phyloP scores from a whole-genome alignment of 106 monocot genomes.

The Ottelia alismoides region DNA sequence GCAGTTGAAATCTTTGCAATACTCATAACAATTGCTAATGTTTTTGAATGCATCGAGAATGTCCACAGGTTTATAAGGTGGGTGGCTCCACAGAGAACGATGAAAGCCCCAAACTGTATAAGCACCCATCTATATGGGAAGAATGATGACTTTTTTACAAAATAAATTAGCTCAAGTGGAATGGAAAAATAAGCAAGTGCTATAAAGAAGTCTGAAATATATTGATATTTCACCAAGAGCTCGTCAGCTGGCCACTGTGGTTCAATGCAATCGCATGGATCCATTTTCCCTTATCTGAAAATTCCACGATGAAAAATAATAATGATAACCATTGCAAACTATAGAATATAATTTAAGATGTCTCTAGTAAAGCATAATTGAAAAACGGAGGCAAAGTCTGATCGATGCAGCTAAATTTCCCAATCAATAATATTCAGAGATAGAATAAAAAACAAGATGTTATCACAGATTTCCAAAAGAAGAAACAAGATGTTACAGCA shows the following conservation, averaged over 20 bases:
- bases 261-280: conserved; percentile 75
- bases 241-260: conserved; percentile 65
- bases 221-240: conserved; percentile 79
- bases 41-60: conserved; percentile 51
- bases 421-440: too few relatives aligned
- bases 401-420: too few relatives aligned
- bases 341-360: too few relatives aligned
- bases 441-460: too few relatives aligned
- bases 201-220: conserved; percentile 93
- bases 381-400: too few relatives aligned
- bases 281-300: too few relatives aligned
- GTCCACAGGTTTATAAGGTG: conserved; percentile 95
- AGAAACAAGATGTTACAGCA: too few relatives aligned
- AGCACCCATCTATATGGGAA: conserved; percentile 92
- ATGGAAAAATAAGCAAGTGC: conserved; percentile 92
- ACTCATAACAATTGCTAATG: conserved; percentile 60
- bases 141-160: conserved; percentile 80
- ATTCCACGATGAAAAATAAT: too few relatives aligned
- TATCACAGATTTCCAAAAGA: too few relatives aligned
- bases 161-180: conserved; percentile 89
- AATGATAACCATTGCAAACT: too few relatives aligned
- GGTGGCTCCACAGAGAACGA: conserved; percentile 91
- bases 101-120: conserved; percentile 86
- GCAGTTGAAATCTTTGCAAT: conserved; percentile 73
- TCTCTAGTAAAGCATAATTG: too few relatives aligned